Evolutionary conservation across 768 basidiomycete species (phyloP).

Genomic region (Tricholoma furcatifolium): DNA sequence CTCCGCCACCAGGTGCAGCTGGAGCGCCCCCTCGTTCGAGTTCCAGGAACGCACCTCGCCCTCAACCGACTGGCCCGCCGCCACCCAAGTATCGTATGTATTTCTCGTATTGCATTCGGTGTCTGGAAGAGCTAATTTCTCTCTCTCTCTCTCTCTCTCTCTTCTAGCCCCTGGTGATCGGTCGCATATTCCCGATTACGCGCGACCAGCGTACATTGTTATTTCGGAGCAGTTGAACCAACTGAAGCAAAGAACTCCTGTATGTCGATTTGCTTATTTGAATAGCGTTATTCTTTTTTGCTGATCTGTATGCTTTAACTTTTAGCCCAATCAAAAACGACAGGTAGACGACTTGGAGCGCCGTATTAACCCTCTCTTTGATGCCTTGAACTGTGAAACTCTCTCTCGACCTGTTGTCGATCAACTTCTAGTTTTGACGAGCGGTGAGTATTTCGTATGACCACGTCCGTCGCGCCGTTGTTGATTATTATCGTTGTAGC

Average conservation of each 20-base stretch:
- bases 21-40: slow-evolving; percentile 18
- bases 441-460: slow-evolving; percentile 48
- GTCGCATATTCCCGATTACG: slow-evolving; percentile 80
- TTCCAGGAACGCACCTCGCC: slow-evolving; percentile 20
- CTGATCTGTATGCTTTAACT: slow-evolving; percentile 1
- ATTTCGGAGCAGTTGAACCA: slow-evolving; percentile 61
- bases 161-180: slow-evolving; percentile 82
- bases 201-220: slow-evolving; percentile 63
- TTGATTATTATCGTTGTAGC: slow-evolving; percentile 42
- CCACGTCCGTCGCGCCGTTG: background rate
- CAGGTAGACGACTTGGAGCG: slow-evolving; percentile 86
- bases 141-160: background rate
- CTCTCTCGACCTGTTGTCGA: slow-evolving; percentile 70
- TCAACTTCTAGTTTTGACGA: slow-evolving; percentile 65
- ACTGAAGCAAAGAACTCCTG: slow-evolving; percentile 74
- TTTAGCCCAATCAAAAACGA: slow-evolving; percentile 80
- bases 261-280: slow-evolving; percentile 35
- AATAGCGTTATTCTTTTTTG: background rate
- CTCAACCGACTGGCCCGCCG: slow-evolving; percentile 26
- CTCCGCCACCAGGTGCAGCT: slow-evolving; percentile 35
- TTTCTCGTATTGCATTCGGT: background rate
- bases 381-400: slow-evolving; percentile 88
- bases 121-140: slow-evolving; percentile 4
- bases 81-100: slow-evolving; percentile 48
- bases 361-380: slow-evolving; percentile 82